These are phyloP conservation scores for Rostrohypoxylon terebratum DNA, from an alignment of 495 filamentous ascomycete genomes.

Conservation along the genomic window DNA sequence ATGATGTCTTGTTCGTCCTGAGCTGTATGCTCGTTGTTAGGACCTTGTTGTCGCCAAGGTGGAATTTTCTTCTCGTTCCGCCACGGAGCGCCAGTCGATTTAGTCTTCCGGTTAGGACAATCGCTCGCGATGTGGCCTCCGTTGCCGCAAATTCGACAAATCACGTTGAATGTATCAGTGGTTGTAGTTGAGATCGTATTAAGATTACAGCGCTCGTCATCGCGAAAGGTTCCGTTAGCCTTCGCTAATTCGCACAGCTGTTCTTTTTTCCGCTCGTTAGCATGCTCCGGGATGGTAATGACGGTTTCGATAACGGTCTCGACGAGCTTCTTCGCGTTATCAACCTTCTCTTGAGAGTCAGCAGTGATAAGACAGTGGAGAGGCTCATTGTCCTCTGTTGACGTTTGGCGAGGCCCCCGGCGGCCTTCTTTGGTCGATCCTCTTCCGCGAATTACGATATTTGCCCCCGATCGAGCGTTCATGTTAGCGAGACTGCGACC, in stretches of 20 bases:
- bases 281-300: slow-evolving; percentile 82
- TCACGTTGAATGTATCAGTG: not conserved
- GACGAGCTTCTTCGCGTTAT: slow-evolving; percentile 82
- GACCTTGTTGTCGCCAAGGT: not conserved
- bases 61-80: not conserved
- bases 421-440: slow-evolving; percentile 90
- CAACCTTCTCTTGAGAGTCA: slow-evolving; percentile 83
- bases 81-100: not conserved
- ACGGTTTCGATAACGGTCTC: slow-evolving; percentile 88
- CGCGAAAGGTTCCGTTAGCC: slow-evolving; percentile 84
- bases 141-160: not conserved
- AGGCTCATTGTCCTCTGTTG: slow-evolving; percentile 75
- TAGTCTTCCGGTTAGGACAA: not conserved
- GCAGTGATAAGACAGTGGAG: slow-evolving; percentile 87
- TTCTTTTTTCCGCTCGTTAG: slow-evolving; percentile 84
- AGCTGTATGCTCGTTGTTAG: not conserved
- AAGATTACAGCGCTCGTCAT: slow-evolving; percentile 65
- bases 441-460: slow-evolving; percentile 86
- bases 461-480: slow-evolving; percentile 81
- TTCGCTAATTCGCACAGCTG: slow-evolving; percentile 84
- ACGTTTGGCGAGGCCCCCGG: slow-evolving; percentile 62
- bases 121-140: not conserved
- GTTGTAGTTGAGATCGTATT: not conserved
- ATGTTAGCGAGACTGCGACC: slow-evolving; percentile 66
- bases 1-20: not conserved